Conservation (phyloP, 1,284 basidiomycete genomes). For the Schizophyllum commune region DNA sequence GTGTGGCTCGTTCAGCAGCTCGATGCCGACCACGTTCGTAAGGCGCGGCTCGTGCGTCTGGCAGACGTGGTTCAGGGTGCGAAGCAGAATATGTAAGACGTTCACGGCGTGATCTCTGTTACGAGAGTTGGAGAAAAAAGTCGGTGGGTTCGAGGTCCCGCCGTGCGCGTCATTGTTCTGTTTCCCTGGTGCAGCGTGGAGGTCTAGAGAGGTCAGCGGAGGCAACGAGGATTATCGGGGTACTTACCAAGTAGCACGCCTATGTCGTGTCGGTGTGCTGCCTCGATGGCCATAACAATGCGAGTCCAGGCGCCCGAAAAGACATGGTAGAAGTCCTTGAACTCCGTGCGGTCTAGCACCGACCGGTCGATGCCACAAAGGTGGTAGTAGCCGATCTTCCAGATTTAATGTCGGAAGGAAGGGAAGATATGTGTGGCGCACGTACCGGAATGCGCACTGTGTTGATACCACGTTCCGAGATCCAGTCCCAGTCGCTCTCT, state of each 20-base stretch:
- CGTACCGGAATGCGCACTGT: constrained; percentile 75
- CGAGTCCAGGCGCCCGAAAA: constrained; percentile 71
- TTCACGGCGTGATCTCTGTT: constrained; percentile 53
- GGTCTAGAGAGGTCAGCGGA: constrained; percentile 32
- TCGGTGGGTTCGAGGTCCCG: constrained; percentile 49
- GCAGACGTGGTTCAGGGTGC: constrained; percentile 38
- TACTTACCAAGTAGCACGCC: constrained; percentile 65
- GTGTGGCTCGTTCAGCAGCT: constrained; percentile 79
- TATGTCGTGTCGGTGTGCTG: constrained; percentile 55
- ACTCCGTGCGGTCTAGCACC: constrained; percentile 69
- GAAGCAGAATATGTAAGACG: constrained; percentile 37
- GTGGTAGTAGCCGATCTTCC: constrained; percentile 76
- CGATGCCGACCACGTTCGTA: constrained; percentile 72
- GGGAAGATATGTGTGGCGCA: neutral
- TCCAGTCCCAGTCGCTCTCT: constrained; percentile 68
- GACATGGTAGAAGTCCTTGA: constrained; percentile 46
- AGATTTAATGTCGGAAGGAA: neutral
- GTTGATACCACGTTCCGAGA: constrained; percentile 70
- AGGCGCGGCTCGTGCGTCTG: constrained; percentile 18
- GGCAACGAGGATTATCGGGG: neutral
- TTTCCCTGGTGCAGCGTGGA: constrained; percentile 73
- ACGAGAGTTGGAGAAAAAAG: constrained; percentile 38
- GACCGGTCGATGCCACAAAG: constrained; percentile 53
- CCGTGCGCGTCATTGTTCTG: constrained; percentile 64
- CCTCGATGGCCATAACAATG: constrained; percentile 61